Evolutionary conservation across 1,284 basidiomycete species (phyloP), one percentile per base, ranked within the genome.

Genomic region (Vanrija sp.): DNA sequence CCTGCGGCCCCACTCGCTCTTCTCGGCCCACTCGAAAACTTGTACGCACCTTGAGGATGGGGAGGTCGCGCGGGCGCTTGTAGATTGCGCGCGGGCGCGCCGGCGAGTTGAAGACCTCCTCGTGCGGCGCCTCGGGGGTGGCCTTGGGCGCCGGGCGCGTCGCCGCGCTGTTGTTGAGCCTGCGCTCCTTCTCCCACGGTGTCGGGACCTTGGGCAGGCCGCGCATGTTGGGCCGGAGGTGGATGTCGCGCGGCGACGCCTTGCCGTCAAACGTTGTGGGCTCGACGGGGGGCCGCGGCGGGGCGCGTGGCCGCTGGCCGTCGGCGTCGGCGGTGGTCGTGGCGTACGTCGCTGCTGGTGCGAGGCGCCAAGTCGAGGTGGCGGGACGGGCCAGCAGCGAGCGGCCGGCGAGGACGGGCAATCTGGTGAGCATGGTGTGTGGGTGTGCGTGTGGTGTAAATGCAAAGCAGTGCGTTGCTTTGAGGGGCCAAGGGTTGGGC

Each of bases 251-350:
- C 18, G 68, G 68, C 1, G 63, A 38, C 0, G 69, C 62, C 57
- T 72, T 72, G 46, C 63, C 62, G 18, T 68, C 58, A 43, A 70
- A 72, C 0, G 61, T 59, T 4, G 67, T 70, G 0, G 68, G 61
- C 55, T 64, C 55, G 25, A 63, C 26, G 12, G 55, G 56, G 6
- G 46, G 19, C 29, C 38, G 46, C 12, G 51, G 58, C 16, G 59
- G 50, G 28, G 29, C 56, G 43, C 26, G 58, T 25, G 48, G 38
- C n/a, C 15, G 54, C 39, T 25, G 46, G 21, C 34, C 34, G 34
- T 15, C 34, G 34, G 9, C 34, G 12, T 34, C 34, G 34, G 34
- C 34, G 10, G 34, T 34, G 9, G 34, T 34, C 10, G 34, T 34
- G 7, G 34, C 34, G 5, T 34, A 34, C 34, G 34, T 34, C 34